A percentile compares a stretch with the other conserved stretches of the same genome.
These are phyloP conservation scores for Chimonanthus praecox DNA, from an alignment of 164 flowering plant genomes.

Conservation along the genomic window DNA sequence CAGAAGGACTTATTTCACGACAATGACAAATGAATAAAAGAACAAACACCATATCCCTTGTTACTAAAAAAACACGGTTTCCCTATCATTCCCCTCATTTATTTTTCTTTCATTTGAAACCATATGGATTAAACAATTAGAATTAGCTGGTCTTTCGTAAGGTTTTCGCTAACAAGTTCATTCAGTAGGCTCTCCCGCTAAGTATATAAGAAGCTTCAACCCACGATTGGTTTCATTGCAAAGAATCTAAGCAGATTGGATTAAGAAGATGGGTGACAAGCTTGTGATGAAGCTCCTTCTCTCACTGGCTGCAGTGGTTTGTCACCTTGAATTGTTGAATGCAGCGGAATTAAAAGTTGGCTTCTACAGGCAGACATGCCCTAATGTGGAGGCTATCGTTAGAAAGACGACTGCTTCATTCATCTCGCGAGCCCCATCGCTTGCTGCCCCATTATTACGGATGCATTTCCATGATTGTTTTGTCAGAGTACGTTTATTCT, in stretches of 20 bases:
- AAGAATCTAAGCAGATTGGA: not conserved
- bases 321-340: slow-evolving; percentile 5
- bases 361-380: slow-evolving; percentile 31
- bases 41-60: too few relatives aligned
- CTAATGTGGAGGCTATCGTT: slow-evolving; percentile 25
- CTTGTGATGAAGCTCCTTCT: slow-evolving; percentile 13
- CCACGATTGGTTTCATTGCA: not conserved
- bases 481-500: slow-evolving; percentile 28
- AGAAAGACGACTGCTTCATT: not conserved
- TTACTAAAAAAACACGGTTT: too few relatives aligned
- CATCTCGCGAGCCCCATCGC: slow-evolving; percentile 19
- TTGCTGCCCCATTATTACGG: slow-evolving; percentile 32
- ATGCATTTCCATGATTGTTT: slow-evolving; percentile 51
- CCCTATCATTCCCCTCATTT: too few relatives aligned
- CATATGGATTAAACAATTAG: too few relatives aligned
- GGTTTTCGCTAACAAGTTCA: not conserved
- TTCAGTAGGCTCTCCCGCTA: not conserved
- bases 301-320: slow-evolving; percentile 10
- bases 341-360: slow-evolving; percentile 18
- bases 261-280: slow-evolving; percentile 6
- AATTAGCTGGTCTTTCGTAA: too few relatives aligned
- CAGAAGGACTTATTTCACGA: too few relatives aligned
- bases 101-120: too few relatives aligned
- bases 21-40: too few relatives aligned
- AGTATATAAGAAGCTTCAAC: not conserved